Conservation (phyloP, 768 basidiomycete genomes). For the Tricholoma hemisulphureum region DNA sequence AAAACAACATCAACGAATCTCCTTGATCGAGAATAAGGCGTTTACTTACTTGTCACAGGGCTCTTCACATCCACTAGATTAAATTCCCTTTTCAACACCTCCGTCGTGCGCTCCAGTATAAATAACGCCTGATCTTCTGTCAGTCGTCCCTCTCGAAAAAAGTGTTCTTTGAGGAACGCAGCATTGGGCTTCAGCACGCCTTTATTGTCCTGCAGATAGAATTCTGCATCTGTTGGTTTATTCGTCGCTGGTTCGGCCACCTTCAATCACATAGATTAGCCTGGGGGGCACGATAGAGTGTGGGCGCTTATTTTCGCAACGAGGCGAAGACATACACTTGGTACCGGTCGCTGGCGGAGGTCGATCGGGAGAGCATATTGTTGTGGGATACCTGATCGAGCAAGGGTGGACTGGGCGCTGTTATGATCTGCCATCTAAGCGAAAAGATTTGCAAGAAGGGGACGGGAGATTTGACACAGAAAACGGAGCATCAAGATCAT, state of each 20-base stretch:
- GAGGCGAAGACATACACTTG: conserved; percentile 13
- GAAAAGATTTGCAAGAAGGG: not conserved
- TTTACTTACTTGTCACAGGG: conserved; percentile 82
- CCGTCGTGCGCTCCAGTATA: conserved; percentile 69
- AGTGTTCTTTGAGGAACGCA: conserved; percentile 82
- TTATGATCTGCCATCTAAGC: conserved; percentile 9
- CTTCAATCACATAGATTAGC: conserved; percentile 34
- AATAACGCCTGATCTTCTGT: conserved; percentile 83
- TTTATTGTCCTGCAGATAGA: conserved; percentile 54
- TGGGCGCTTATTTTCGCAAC: conserved; percentile 10
- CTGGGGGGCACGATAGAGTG: not conserved
- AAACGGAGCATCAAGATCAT: conserved; percentile 20
- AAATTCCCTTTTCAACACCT: conserved; percentile 69
- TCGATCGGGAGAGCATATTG: conserved; percentile 12
- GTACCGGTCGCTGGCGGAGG: conserved; percentile 17
- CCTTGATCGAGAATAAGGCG: not conserved
- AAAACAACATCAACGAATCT: conserved; percentile 3
- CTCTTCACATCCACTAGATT: conserved; percentile 86
- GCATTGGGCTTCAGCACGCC: conserved; percentile 68
- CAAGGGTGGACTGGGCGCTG: conserved; percentile 1
- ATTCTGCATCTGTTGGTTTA: conserved; percentile 70
- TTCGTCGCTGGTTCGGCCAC: conserved; percentile 65
- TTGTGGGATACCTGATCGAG: conserved; percentile 15
- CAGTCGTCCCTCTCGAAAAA: conserved; percentile 81
- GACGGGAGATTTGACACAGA: conserved; percentile 11